Evolutionary conservation across 352 stramenopile species (phyloP), one percentile per base, ranked within the genome.

Genomic region (Phytophthora meadii): DNA sequence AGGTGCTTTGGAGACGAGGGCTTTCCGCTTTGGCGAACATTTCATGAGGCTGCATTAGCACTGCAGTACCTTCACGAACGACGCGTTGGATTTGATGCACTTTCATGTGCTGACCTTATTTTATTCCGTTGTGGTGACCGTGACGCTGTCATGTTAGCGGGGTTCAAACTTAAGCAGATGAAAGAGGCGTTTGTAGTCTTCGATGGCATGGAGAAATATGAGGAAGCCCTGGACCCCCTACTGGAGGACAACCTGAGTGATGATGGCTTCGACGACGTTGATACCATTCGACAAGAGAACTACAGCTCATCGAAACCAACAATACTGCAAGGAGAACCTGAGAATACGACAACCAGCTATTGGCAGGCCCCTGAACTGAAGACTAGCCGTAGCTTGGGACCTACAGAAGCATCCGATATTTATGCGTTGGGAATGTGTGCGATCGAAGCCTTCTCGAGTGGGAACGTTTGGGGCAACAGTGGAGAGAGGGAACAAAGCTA

Each of bases 361-460:
- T 79, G 70, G 61, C 57, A 68, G 42, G 61, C 70, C 1, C 70
- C 70, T 45, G 66, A 76, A 25, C 49, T 74, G 8, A 28, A 28
- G n/a, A 54, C 5, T 7, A 34, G 22, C 4, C 6, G 5, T 25
- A 27, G 9, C 28, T 54, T 54, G 22, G 49, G 40, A n/a, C 71
- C 71, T 22, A 71, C 67, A 4, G 71, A 66, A 41, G 62, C 50
- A 22, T 68, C 65, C 17, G 65, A 77, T 44, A 46, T 74, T 40
- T 77, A 65, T 39, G 54, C 34, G 14, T 45, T 79, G 15, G 71
- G 71, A 36, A 71, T 74, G 62, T 76, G 71, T 42, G 62, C 58
- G 9, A 48, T 82, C 5, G 68, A 82, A 24, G 70, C 70, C 22
- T 76, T 70, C 67, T 70, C 63, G 1, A 39, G 40, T 32, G 68